These are phyloP conservation scores for Chaetomium sp. DNA, from an alignment of 2,329 filamentous ascomycete species.

Conservation along the genomic window DNA sequence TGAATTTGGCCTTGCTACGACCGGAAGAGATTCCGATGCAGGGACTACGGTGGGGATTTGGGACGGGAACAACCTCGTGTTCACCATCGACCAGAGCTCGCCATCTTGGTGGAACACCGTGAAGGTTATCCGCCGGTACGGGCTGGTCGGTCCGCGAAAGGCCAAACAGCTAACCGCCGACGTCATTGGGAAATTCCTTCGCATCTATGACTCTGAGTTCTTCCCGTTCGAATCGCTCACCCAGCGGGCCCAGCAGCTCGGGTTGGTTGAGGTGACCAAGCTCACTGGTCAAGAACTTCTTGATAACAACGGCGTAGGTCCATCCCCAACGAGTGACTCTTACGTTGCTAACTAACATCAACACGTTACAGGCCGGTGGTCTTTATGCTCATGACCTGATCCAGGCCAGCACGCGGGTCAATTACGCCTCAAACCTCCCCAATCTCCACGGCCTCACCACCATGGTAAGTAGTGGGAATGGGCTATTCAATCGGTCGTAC, in stretches of 20 bases:
- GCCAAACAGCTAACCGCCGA: constrained; percentile 66
- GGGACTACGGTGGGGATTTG: constrained; percentile 67
- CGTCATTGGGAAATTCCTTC: constrained; percentile 66
- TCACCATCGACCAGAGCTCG: constrained; percentile 51
- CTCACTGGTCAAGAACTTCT: constrained; percentile 70
- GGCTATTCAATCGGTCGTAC: neutral
- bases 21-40: constrained; percentile 39
- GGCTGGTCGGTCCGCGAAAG: constrained; percentile 61
- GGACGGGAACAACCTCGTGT: constrained; percentile 72
- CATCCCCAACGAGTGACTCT: neutral
- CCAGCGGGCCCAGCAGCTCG: constrained; percentile 59
- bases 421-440: constrained; percentile 86
- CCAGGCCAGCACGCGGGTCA: constrained; percentile 85
- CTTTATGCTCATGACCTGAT: constrained; percentile 74
- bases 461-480: constrained; percentile 46
- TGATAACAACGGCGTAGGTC: constrained; percentile 50
- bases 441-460: constrained; percentile 83
- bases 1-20: constrained; percentile 61
- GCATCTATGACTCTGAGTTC: constrained; percentile 70
- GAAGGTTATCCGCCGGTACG: constrained; percentile 81
- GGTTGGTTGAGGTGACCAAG: constrained; percentile 58
- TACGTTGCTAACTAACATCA: neutral
- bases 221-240: constrained; percentile 82
- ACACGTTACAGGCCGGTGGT: constrained; percentile 44
- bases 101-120: constrained; percentile 73